Percentiles rank a stretch among this genome's conserved stretches.
Conservation (phyloP, 257 asterid species). For the Scutellaria barbata region DNA sequence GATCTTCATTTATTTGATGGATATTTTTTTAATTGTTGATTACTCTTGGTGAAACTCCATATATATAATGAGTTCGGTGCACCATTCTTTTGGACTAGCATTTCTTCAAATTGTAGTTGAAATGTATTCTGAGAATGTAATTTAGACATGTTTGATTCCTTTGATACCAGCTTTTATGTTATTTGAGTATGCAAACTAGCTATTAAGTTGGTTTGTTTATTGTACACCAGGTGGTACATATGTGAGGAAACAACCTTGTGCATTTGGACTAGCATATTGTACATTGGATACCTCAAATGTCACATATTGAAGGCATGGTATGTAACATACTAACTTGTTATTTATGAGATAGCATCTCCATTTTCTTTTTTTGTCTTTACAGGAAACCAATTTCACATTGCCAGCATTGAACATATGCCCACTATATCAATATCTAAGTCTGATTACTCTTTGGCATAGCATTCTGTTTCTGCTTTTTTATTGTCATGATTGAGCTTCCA, state of each 20-base stretch:
- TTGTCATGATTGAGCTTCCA: conserved; percentile 28
- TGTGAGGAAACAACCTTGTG: conserved; percentile 82
- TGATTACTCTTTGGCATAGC: conserved; percentile 14
- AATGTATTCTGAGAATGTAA: conserved; percentile 11
- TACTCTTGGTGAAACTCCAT: neutral
- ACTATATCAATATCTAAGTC: conserved; percentile 18
- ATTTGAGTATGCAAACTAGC: conserved; percentile 20
- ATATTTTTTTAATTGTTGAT: neutral
- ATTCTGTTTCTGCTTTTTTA: conserved; percentile 1
- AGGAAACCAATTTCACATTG: neutral
- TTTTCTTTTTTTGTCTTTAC: conserved; percentile 13
- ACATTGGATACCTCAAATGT: conserved; percentile 70
- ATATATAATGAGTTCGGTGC: neutral
- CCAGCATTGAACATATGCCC: conserved; percentile 19
- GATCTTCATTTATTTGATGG: neutral
- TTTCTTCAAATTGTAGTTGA: neutral
- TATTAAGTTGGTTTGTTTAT: conserved; percentile 25
- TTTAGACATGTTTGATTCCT: conserved; percentile 25
- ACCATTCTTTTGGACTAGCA: conserved; percentile 5
- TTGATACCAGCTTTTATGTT: conserved; percentile 14
- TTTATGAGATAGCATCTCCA: conserved; percentile 19
- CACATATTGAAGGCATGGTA: conserved; percentile 83
- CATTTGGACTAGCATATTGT: conserved; percentile 85
- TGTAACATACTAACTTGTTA: conserved; percentile 31
- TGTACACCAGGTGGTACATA: conserved; percentile 87